These are phyloP conservation scores for Phyllosticta citrichinensis DNA, from an alignment of 2,329 filamentous ascomycete species.

Conservation along the genomic window DNA sequence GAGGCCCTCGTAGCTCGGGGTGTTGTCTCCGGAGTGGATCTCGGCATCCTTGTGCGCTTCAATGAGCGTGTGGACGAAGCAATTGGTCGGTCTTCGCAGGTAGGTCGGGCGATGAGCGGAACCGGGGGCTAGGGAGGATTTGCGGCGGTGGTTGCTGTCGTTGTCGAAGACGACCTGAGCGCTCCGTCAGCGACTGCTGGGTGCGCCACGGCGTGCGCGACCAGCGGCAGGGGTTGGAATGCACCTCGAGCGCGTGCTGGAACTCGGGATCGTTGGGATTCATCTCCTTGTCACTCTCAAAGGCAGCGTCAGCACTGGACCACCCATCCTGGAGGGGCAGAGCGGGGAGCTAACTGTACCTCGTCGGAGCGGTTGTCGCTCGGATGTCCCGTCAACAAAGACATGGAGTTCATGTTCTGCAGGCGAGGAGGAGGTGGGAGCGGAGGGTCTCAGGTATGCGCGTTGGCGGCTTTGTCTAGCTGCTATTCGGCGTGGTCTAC, in stretches of 20 bases:
- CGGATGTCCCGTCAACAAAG: background rate
- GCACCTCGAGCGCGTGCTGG: conserved; percentile 33
- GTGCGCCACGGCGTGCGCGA: background rate
- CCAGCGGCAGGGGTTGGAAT: background rate
- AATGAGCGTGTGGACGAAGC: conserved; percentile 52
- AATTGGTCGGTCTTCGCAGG: conserved; percentile 39
- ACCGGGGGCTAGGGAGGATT: conserved; percentile 47
- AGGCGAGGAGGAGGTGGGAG: background rate
- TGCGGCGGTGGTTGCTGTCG: conserved; percentile 44
- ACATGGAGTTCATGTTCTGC: background rate
- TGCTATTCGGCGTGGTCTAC: background rate
- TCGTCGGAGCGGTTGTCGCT: background rate
- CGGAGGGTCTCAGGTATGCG: background rate
- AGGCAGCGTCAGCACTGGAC: conserved; percentile 23
- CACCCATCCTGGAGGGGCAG: background rate
- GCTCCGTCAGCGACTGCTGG: conserved; percentile 6
- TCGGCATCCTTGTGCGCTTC: conserved; percentile 30
- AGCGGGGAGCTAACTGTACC: background rate
- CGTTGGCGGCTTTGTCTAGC: background rate
- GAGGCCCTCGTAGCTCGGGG: conserved; percentile 23
- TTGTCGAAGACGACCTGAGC: conserved; percentile 47
- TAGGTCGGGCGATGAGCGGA: conserved; percentile 27
- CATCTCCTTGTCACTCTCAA: conserved; percentile 21
- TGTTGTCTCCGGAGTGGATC: conserved; percentile 16
- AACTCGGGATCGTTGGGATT: conserved; percentile 28